Percentiles rank a stretch among this genome's conserved stretches.
Conservation (phyloP, 2,329 filamentous ascomycete genomes). For the Ambrosiella xylebori region DNA sequence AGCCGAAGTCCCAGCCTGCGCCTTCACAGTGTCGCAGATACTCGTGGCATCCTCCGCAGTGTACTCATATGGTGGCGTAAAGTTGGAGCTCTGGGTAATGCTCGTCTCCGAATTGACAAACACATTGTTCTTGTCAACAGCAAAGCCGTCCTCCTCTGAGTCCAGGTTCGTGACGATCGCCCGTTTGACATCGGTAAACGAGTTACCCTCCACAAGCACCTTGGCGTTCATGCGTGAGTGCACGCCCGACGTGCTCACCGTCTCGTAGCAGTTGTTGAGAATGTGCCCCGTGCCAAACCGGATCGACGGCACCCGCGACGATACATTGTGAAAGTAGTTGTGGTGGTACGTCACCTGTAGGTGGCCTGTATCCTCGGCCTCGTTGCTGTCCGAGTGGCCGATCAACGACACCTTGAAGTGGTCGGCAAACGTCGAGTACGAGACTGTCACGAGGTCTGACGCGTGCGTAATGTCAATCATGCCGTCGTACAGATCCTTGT, state of each 20-base stretch:
- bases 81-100: conserved; percentile 20
- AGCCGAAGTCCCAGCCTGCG: conserved; percentile 13
- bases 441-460: conserved; percentile 27
- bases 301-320: conserved; percentile 40
- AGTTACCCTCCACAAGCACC: conserved; percentile 34
- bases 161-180: conserved; percentile 26
- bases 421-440: conserved; percentile 26
- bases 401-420: conserved; percentile 40
- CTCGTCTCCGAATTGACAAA: conserved; percentile 22
- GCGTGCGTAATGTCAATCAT: conserved; percentile 28
- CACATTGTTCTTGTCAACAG: conserved; percentile 27
- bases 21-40: conserved; percentile 15
- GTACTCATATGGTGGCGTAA: conserved; percentile 21
- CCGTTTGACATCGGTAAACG: conserved; percentile 28
- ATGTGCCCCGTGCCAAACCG: conserved; percentile 45
- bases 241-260: conserved; percentile 29
- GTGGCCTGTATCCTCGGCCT: conserved; percentile 37
- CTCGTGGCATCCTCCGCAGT: conserved; percentile 15
- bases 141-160: conserved; percentile 27
- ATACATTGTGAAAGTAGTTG: conserved; percentile 43
- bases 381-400: conserved; percentile 43
- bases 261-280: conserved; percentile 26
- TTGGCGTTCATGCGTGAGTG: conserved; percentile 36
- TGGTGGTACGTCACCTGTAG: conserved; percentile 42
- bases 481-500: conserved; percentile 29